Evolutionary conservation across 176 grass and related monocot genomes (phyloP).

Genomic region (Zizania latifolia): DNA sequence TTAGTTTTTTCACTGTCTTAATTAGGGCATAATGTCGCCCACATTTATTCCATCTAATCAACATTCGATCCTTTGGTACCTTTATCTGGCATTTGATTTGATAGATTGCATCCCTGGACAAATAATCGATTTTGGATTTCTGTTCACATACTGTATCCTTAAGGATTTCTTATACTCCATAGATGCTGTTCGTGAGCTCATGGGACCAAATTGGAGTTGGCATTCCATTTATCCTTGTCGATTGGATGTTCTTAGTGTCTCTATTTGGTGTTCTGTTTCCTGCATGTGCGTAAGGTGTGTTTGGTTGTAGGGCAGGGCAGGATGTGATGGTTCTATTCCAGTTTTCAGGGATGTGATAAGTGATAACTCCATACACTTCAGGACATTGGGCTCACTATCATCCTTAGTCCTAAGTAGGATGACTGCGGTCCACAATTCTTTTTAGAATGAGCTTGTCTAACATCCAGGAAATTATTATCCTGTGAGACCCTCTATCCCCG

Average conservation of each 20-base stretch:
- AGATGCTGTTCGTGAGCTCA: neutral
- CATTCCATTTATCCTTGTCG: neutral
- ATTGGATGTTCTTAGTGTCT: slow-evolving; percentile 2
- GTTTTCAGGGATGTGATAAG: no score
- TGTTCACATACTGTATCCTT: neutral
- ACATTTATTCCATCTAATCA: neutral
- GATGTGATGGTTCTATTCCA: no score
- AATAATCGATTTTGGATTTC: neutral
- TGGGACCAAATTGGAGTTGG: neutral
- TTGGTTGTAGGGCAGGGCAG: no score
- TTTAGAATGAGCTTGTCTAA: no score
- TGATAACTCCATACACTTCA: no score
- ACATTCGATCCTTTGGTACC: neutral
- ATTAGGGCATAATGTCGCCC: neutral
- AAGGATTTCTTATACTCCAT: neutral
- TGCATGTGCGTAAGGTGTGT: no score
- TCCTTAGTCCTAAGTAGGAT: no score
- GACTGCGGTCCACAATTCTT: no score
- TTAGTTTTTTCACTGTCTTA: slow-evolving; percentile 24
- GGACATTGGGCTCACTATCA: no score
- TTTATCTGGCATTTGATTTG: neutral
- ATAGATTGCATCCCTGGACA: neutral
- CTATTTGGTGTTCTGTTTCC: neutral
- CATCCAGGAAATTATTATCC: no score
- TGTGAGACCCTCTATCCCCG: no score